Base-by-base conservation (phyloP, 768 basidiomycete genomes). In the Suillus alpinus region DNA sequence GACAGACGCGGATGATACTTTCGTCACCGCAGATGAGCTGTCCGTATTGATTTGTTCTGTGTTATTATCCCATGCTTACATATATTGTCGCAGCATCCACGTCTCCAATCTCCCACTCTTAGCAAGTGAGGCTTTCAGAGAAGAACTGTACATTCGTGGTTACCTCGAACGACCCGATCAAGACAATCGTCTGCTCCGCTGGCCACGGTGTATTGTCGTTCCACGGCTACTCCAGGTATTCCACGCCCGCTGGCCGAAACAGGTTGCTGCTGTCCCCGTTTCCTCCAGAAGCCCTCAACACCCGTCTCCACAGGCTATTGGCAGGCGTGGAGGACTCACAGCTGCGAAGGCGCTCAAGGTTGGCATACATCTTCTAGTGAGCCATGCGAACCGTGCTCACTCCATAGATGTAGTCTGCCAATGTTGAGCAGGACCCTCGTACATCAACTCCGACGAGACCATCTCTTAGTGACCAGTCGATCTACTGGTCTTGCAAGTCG, bases 111-210 rank as follows among this genome's bases (percentile, higher is more conserved):
- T 72, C 31, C 64, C 64, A 0, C 71, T 70, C 10, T 55, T 74
- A 36, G 72, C 72, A 1, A 72, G 72, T 20, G 62, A 74, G 55
- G 37, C n/a, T 10, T 56, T 73, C 57, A 72, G 59, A 57, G 63
- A 73, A 55, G 72, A 73, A 51, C 61, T 73, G 3, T 73, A 68
- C 51, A 40, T 49, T 57, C 63, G 63, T 57, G 72, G 72, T 18
- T 74, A 72, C 61, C 18, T 70, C 46, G 67, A 60, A 59, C 59
- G 64, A 52, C 68, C 68, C 47, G 6, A 51, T 56, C 63, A 32
- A 20, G 37, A 37, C 9, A 16, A 39, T 29, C 10, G 16, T 29
- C 26, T 23, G 26, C 37, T 39, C 37, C 16, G 23, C 16, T 6
- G 36, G 23, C 37, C 26, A 18, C 37, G 16, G 6, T 18, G 23